Conservation (phyloP, 2,329 filamentous ascomycete genomes). For the Aspergillus tubingensis region DNA sequence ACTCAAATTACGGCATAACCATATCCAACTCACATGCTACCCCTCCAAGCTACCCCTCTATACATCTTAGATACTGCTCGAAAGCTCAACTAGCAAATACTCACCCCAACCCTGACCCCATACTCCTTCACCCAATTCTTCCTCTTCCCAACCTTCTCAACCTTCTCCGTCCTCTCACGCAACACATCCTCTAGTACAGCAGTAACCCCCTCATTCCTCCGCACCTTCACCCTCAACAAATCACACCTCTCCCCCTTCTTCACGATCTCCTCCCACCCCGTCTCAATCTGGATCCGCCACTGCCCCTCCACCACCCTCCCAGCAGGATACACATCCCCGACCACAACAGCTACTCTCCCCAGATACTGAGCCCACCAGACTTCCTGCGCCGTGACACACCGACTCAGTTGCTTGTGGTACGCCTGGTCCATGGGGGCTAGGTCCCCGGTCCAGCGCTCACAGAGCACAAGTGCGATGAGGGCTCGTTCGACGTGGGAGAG, state of each 20-base stretch:
- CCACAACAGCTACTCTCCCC: conserved; percentile 60
- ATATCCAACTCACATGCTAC: no score
- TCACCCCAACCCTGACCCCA: conserved; percentile 44
- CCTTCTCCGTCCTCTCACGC: conserved; percentile 43
- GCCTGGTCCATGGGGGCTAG: conserved; percentile 59
- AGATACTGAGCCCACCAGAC: conserved; percentile 68
- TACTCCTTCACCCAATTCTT: conserved; percentile 57
- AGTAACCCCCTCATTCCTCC: conserved; percentile 43
- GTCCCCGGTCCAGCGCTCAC: conserved; percentile 71
- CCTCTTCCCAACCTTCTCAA: conserved; percentile 60
- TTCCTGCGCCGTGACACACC: conserved; percentile 55
- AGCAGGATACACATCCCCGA: conserved; percentile 63
- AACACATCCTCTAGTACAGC: conserved; percentile 36
- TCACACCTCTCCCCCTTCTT: conserved; percentile 43
- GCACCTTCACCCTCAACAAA: conserved; percentile 49
- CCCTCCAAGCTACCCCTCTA: no score
- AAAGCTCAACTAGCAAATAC: background rate
- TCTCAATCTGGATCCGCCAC: conserved; percentile 44
- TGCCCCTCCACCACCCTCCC: conserved; percentile 43
- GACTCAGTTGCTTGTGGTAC: conserved; percentile 57
- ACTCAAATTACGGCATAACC: no score
- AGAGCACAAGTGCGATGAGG: conserved; percentile 69
- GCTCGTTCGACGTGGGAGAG: conserved; percentile 72
- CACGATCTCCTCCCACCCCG: conserved; percentile 46
- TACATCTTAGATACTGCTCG: no score